Base-by-base conservation (phyloP, 495 filamentous ascomycete species). In the Halenospora varia region DNA sequence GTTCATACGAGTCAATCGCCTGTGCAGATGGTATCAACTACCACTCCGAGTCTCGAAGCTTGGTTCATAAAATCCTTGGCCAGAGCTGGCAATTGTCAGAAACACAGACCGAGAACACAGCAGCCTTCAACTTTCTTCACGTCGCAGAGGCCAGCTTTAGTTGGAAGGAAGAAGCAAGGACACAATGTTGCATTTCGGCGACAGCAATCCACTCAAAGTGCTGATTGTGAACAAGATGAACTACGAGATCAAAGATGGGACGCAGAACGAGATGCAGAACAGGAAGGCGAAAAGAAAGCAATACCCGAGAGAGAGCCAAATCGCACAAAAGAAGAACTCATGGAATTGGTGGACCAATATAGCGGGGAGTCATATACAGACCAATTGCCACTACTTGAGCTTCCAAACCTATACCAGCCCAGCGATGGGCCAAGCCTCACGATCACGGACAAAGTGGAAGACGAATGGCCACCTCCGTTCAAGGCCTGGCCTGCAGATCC, bases 41-140 rank as follows among this genome's bases (percentile, higher is more conserved):
- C 48, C 13, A 48, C n/a, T 50, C 23, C 25, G 17, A 46, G 52
- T 10, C 41, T 68, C 4, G 81, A 84, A 61, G 70, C 64, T 51
- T 68, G 80, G 59, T 90, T 92, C 68, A 80, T 90, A 57, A 71
- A 76, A 61, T 84, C 85, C 44, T 70, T 90, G 55, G 82, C 84
- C 53, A 71, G 78, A 59, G 88, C 85, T 48, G 77, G 84, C 47
- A 75, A 79, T 52, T 89, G 87, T 25, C 74, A 69, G 59, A 73
- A 80, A 22, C 85, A 88, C 57, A 64, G 24, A 29, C 73, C 70
- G 23, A 54, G 48, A 17, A 10, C 55, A 61, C 46, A 10, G 15
- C 53, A 51, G 25, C 25, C 22, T 39, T 22, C 44, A 18, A 48
- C 45, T 2, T 55, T 56, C 23, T 60, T 58, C 25, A 39, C 54